Conservation (phyloP, 1,284 basidiomycete genomes). For the Ceratobasidium sp. region DNA sequence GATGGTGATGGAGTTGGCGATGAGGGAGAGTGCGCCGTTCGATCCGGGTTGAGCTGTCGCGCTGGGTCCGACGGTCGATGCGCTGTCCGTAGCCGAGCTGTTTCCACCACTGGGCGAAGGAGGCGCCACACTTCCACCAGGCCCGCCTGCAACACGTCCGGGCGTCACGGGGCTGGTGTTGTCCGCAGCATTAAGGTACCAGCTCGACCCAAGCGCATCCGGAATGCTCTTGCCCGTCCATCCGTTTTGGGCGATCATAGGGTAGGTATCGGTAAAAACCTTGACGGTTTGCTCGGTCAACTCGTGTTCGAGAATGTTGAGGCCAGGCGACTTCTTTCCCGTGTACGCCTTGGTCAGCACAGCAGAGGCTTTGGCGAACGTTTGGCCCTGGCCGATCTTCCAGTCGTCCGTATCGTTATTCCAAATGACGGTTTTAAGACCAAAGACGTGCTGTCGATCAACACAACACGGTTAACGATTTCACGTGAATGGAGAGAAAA, state of each 20-base stretch:
- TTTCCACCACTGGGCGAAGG: too few relatives aligned
- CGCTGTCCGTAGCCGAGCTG: too few relatives aligned
- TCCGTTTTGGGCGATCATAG: constrained; percentile 55
- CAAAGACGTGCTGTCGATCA: constrained; percentile 49
- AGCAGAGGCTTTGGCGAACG: constrained; percentile 40
- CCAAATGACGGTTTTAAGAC: constrained; percentile 55
- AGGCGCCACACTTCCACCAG: too few relatives aligned
- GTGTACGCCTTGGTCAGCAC: constrained; percentile 42
- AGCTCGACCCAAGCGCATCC: constrained; percentile 50
- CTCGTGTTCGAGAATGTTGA: constrained; percentile 63
- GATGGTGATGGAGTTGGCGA: too few relatives aligned
- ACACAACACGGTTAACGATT: too few relatives aligned
- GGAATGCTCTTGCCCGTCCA: constrained; percentile 56
- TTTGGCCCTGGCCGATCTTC: constrained; percentile 46
- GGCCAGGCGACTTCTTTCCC: constrained; percentile 54
- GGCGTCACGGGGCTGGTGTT: constrained; percentile 47
- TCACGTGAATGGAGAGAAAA: neutral
- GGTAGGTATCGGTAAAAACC: constrained; percentile 60
- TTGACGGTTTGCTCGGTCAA: constrained; percentile 56
- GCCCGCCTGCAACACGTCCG: neutral
- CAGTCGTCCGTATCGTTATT: constrained; percentile 54
- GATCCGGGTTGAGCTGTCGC: too few relatives aligned
- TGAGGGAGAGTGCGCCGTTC: too few relatives aligned
- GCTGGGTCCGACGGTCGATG: too few relatives aligned
- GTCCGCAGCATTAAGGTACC: constrained; percentile 52